Evolutionary conservation across 139 green algal genomes (phyloP).

Genomic region (Micractinium sp.): DNA sequence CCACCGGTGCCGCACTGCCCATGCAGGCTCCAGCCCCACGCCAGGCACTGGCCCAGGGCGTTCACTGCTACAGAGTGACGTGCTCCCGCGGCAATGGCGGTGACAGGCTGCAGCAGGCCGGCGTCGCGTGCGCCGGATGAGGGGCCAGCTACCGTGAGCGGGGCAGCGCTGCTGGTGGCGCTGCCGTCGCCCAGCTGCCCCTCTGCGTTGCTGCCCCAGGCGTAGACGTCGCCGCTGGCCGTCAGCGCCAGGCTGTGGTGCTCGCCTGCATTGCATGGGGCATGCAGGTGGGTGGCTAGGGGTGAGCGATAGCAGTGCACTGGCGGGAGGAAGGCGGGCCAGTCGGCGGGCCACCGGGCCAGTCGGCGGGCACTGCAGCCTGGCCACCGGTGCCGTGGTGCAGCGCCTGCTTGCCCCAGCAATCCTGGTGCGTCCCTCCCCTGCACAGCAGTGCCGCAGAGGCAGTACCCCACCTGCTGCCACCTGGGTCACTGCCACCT

Average conservation of each 20-base stretch:
- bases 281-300: no score
- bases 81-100: slow-evolving; percentile 39
- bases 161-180: neutral
- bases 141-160: slow-evolving; percentile 27
- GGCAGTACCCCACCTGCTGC: slow-evolving; percentile 19
- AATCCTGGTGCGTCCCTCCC: no score
- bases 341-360: no score
- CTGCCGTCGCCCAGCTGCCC: slow-evolving; percentile 39
- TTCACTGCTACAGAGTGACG: slow-evolving; percentile 33
- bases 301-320: neutral
- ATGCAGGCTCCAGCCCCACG: slow-evolving; percentile 59
- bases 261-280: slow-evolving; percentile 69
- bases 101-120: neutral
- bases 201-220: slow-evolving; percentile 76
- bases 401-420: no score
- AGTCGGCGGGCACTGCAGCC: neutral
- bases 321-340: neutral
- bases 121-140: neutral
- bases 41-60: slow-evolving; percentile 22
- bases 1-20: slow-evolving; percentile 49
- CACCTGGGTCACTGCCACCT: slow-evolving; percentile 53
- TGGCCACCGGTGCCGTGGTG: no score
- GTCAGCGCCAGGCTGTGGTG: slow-evolving; percentile 87
- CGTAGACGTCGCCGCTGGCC: slow-evolving; percentile 77
- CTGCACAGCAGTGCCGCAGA: neutral